These are phyloP conservation scores for Arthrinium phaeospermum DNA, from an alignment of 2,329 filamentous ascomycete species.

Conservation along the genomic window DNA sequence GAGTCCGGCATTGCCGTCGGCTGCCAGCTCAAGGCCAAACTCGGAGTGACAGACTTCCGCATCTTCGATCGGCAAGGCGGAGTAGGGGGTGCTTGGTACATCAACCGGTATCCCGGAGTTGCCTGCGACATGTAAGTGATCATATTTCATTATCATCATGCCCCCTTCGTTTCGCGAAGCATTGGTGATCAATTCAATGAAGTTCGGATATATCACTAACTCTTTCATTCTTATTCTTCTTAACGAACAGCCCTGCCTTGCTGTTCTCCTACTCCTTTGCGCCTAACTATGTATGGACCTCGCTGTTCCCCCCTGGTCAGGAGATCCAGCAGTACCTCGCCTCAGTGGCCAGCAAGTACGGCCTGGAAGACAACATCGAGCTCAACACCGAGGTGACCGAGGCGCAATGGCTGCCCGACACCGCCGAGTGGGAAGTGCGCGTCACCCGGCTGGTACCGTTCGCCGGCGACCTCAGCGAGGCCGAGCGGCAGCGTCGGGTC, in stretches of 20 bases:
- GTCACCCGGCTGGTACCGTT: not conserved
- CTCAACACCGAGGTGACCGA: not conserved
- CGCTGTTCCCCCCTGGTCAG: not conserved
- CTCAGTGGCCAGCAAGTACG: not conserved
- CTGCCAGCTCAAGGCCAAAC: constrained; percentile 60
- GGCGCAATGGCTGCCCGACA: not conserved
- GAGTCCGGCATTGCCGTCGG: constrained; percentile 68
- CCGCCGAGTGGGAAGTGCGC: not conserved
- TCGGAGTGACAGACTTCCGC: constrained; percentile 63
- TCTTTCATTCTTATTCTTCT: too few species aligned
- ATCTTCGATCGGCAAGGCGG: constrained; percentile 64
- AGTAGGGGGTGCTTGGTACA: constrained; percentile 69
- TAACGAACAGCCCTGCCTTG: constrained; percentile 53
- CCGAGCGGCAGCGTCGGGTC: not conserved
- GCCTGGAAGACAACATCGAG: not conserved
- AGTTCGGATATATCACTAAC: not conserved
- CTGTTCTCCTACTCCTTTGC: constrained; percentile 55
- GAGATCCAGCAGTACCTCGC: not conserved
- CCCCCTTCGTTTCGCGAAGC: constrained; percentile 30
- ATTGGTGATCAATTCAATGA: not conserved
- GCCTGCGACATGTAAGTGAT: not conserved
- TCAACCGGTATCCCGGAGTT: constrained; percentile 64
- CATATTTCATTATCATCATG: not conserved
- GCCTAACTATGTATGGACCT: not conserved
- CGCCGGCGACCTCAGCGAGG: not conserved